A percentile compares a stretch with the other conserved stretches of the same genome.
These are phyloP conservation scores for Dysphania ambrosioides DNA, from an alignment of 148 eudicot genomes.

Conservation along the genomic window DNA sequence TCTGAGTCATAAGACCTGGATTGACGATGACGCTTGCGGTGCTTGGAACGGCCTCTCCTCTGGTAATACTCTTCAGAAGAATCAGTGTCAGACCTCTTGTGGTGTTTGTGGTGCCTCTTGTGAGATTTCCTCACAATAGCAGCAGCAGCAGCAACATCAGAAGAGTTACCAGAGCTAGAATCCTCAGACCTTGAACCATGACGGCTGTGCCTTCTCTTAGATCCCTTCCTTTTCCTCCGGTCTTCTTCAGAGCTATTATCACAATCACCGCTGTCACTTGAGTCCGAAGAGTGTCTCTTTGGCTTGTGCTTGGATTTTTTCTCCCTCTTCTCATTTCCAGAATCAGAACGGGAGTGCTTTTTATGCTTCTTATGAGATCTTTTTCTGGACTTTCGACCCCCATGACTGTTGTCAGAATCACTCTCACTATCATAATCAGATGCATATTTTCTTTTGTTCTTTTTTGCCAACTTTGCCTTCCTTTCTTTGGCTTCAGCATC, in stretches of 20 bases:
- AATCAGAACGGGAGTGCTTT: slow-evolving; percentile 53
- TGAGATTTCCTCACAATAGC: slow-evolving; percentile 30
- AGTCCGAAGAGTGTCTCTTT: slow-evolving; percentile 47
- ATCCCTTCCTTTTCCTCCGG: slow-evolving; percentile 39
- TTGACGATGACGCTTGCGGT: slow-evolving; percentile 37
- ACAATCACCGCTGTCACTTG: slow-evolving; percentile 43
- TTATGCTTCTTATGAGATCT: slow-evolving; percentile 56
- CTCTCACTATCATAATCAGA: slow-evolving; percentile 49
- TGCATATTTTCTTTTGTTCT: slow-evolving; percentile 48
- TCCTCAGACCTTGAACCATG: slow-evolving; percentile 27
- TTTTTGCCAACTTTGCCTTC: slow-evolving; percentile 53
- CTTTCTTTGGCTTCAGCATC: slow-evolving; percentile 71
- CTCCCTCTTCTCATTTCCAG: slow-evolving; percentile 46
- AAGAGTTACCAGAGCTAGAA: slow-evolving; percentile 35
- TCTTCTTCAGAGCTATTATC: slow-evolving; percentile 50
- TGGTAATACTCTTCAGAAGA: slow-evolving; percentile 37
- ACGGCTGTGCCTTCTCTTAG: slow-evolving; percentile 44
- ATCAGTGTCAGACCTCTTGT: slow-evolving; percentile 27
- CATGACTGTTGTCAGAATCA: slow-evolving; percentile 43
- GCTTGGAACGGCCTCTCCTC: slow-evolving; percentile 40
- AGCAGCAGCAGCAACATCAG: slow-evolving; percentile 43
- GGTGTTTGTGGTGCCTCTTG: slow-evolving; percentile 42
- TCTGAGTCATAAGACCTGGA: slow-evolving; percentile 35
- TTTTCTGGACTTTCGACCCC: slow-evolving; percentile 40
- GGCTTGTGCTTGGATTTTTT: slow-evolving; percentile 55